A percentile compares a stretch with the other conserved stretches of the same genome.
These are phyloP conservation scores for Ophiostoma australiae DNA, from an alignment of 2,329 filamentous ascomycete genomes.

Conservation along the genomic window DNA sequence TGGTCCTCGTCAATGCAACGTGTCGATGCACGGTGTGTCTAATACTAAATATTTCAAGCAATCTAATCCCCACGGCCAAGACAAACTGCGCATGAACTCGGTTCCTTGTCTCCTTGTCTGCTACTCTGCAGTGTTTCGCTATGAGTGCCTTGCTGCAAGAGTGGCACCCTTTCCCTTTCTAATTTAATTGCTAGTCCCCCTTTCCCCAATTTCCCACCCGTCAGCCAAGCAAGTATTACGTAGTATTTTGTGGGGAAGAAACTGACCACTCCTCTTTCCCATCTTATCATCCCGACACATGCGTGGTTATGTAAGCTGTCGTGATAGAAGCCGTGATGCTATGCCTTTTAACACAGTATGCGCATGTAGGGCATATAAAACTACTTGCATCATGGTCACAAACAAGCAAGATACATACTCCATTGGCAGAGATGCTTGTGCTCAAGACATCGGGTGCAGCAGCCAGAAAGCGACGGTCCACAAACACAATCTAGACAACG, in stretches of 20 bases:
- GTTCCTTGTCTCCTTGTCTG: not conserved
- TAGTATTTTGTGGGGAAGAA: slow-evolving; percentile 4
- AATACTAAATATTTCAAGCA: not conserved
- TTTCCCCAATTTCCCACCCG: not conserved
- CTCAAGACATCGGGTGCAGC: not conserved
- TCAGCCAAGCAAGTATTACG: slow-evolving; percentile 1
- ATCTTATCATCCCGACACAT: not conserved
- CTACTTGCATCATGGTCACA: too few relatives aligned
- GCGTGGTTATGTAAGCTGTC: not conserved
- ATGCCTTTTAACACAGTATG: too few relatives aligned
- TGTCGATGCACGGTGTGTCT: not conserved
- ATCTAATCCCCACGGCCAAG: not conserved
- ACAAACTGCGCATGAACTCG: not conserved
- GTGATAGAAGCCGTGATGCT: not conserved
- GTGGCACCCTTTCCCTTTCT: not conserved
- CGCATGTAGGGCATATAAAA: too few relatives aligned
- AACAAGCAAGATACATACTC: not conserved
- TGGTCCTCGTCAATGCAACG: not conserved
- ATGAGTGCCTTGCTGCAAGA: not conserved
- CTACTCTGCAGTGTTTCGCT: not conserved
- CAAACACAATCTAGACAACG: not conserved
- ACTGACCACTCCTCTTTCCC: not conserved
- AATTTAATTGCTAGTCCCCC: not conserved
- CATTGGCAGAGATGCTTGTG: not conserved
- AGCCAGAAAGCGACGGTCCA: not conserved